phyloP scores from a whole-genome alignment of 768 basidiomycete genomes.

The Psilocybe tampanensis region DNA sequence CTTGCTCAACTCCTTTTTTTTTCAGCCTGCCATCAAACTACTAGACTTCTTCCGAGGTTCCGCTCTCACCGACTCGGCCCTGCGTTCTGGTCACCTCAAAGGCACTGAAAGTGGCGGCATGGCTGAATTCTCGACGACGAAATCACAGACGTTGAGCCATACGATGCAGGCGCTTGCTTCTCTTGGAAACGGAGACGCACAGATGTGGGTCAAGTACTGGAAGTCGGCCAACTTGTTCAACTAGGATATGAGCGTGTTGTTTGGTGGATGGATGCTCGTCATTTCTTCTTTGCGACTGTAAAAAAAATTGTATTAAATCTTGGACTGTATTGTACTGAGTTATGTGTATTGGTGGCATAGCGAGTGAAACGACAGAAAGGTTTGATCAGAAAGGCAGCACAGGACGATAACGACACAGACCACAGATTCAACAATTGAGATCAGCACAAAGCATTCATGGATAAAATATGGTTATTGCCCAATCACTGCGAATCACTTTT shows the following conservation, averaged over 20 bases:
- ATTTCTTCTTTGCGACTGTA: too few relatives aligned
- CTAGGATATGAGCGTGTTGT: neutral
- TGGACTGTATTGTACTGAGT: too few relatives aligned
- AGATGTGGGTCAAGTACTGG: constrained; percentile 25
- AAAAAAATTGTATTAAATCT: too few relatives aligned
- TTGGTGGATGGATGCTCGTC: too few relatives aligned
- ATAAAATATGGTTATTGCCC: too few relatives aligned
- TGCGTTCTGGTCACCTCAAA: constrained; percentile 6
- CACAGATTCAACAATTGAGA: too few relatives aligned
- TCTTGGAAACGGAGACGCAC: constrained; percentile 13
- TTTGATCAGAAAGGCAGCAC: too few relatives aligned
- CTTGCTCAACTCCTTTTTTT: neutral
- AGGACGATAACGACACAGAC: too few relatives aligned
- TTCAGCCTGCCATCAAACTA: constrained; percentile 36
- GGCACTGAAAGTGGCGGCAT: constrained; percentile 19
- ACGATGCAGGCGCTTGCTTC: constrained; percentile 18
- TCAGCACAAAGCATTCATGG: too few relatives aligned
- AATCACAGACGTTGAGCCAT: constrained; percentile 18
- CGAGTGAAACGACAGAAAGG: too few relatives aligned
- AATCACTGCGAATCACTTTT: too few relatives aligned
- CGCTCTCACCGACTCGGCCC: constrained; percentile 18
- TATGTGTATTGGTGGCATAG: too few relatives aligned
- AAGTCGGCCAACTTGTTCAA: constrained; percentile 16
- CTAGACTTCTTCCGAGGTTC: constrained; percentile 27
- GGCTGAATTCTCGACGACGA: constrained; percentile 17